Base-by-base conservation (phyloP, 1,284 basidiomycete species). In the Limonomyces culmigenus region DNA sequence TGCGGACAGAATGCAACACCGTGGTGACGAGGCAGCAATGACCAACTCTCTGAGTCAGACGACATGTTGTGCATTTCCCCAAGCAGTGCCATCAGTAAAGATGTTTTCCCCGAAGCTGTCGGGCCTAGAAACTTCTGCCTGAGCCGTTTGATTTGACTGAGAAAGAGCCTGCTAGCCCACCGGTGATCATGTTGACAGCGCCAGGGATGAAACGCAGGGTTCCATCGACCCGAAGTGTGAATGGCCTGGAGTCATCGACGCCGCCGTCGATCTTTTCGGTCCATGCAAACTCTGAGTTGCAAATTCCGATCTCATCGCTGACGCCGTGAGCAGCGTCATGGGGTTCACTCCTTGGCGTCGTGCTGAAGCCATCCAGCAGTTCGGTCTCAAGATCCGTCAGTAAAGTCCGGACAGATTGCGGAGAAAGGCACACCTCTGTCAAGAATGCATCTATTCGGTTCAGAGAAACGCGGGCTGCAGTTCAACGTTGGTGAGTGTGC, bases 131-230 rank as follows among this genome's bases (percentile, higher is more conserved):
- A n/a, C n/a, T 27, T 27, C 8, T 27, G n/a, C 8, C n/a, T 27
- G 8, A 8, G 8, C 23, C 8, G 23, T 27, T 8, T 27, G 8
- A 27, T 8, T 8, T n/a, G n/a, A n/a, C 8, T 27, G n/a, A 8
- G 23, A n/a, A 8, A 27, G n/a, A n/a, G 8, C n/a, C 23, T 27
- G 23, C 8, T 27, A n/a, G 23, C n/a, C n/a, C 23, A 27, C 67
- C 68, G 12, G 35, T 25, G 4, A 36, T 63, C 27, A 81, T 50
- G 46, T 76, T 78, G 43, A 80, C 52, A 42, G 61, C 56, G 6
- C 67, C 67, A 27, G 59, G 61, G 40, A 64, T 62, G 55, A 81
- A 80, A 3, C 58, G 47, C 11, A 79, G 47, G 41, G 75, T 68
- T 13, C 53, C 58, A 1, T 67, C 60, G 17, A 75, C 54, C 0